A percentile compares a stretch with the other conserved stretches of the same genome.
Evolutionary conservation across 2,329 filamentous ascomycete species (phyloP).

Genomic region (Dactylellina haptotyla): DNA sequence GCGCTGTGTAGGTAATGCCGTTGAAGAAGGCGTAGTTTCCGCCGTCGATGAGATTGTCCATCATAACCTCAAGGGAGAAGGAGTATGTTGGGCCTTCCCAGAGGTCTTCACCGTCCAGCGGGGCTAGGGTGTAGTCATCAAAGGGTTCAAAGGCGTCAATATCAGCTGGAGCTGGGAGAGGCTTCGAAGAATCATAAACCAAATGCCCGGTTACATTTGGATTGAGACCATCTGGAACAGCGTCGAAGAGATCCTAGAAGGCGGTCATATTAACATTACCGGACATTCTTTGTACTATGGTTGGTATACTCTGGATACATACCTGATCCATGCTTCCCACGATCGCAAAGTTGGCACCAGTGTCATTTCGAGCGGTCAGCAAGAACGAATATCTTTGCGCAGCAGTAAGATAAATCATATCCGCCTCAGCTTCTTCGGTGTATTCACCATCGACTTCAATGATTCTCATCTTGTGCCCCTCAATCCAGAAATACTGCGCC

Average conservation of each 20-base stretch:
- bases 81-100: slow-evolving; percentile 71
- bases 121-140: slow-evolving; percentile 78
- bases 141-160: slow-evolving; percentile 73
- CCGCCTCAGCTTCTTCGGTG: slow-evolving; percentile 69
- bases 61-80: slow-evolving; percentile 72
- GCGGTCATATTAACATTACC: too few relatives aligned
- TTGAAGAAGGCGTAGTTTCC: slow-evolving; percentile 78
- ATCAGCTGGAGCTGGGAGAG: slow-evolving; percentile 66
- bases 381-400: slow-evolving; percentile 72
- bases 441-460: slow-evolving; percentile 80
- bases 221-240: slow-evolving; percentile 73
- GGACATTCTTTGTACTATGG: too few relatives aligned
- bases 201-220: slow-evolving; percentile 75
- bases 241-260: slow-evolving; percentile 75
- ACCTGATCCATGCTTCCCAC: slow-evolving; percentile 76
- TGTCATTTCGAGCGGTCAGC: slow-evolving; percentile 71
- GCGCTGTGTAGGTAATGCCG: slow-evolving; percentile 77
- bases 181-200: slow-evolving; percentile 66
- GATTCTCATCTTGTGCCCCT: slow-evolving; percentile 74
- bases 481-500: slow-evolving; percentile 72
- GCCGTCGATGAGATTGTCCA: slow-evolving; percentile 75
- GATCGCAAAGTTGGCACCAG: slow-evolving; percentile 73
- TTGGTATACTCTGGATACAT: too few relatives aligned
- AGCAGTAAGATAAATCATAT: slow-evolving; percentile 73
- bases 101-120: slow-evolving; percentile 72